Percentiles rank a stretch among this genome's conserved stretches.
phyloP scores from a whole-genome alignment of 352 stramenopile genomes.

The Pythium inflatum region DNA sequence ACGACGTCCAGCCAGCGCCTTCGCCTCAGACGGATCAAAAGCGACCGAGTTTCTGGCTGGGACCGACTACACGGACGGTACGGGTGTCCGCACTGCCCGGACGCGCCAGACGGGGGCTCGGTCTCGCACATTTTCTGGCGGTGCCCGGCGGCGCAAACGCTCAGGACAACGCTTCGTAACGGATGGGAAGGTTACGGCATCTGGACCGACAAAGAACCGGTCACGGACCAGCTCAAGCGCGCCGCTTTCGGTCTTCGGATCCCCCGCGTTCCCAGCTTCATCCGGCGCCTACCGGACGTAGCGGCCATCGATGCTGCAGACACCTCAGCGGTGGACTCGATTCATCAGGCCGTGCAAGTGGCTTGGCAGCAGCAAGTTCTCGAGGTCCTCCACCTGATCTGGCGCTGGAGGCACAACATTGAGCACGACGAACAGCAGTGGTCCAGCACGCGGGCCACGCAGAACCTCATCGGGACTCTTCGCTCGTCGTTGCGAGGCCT shows the following conservation, averaged over 20 bases:
- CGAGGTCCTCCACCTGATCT: neutral
- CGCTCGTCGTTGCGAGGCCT: neutral
- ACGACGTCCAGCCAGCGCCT: neutral
- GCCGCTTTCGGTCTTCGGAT: neutral
- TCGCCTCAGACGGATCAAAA: neutral
- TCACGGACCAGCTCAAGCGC: neutral
- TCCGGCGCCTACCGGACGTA: neutral
- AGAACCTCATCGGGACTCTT: neutral
- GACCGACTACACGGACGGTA: neutral
- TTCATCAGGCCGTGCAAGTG: neutral
- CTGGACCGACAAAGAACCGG: neutral
- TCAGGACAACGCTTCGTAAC: neutral
- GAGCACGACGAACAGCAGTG: neutral
- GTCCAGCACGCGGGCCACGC: neutral
- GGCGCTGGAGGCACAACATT: conserved; percentile 1
- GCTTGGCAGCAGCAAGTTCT: conserved; percentile 12
- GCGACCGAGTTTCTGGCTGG: conserved; percentile 9
- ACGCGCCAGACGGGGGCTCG: neutral
- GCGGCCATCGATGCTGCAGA: neutral
- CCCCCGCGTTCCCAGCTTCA: neutral
- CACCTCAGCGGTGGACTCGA: neutral
- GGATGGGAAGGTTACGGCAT: neutral
- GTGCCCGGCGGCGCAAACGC: conserved; percentile 1
- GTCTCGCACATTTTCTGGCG: conserved; percentile 13
- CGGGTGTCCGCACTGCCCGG: conserved; percentile 9